Evolutionary conservation across 192 early-diverging fungal genomes (phyloP).

Genomic region (Rhizoclosmatium sp.): DNA sequence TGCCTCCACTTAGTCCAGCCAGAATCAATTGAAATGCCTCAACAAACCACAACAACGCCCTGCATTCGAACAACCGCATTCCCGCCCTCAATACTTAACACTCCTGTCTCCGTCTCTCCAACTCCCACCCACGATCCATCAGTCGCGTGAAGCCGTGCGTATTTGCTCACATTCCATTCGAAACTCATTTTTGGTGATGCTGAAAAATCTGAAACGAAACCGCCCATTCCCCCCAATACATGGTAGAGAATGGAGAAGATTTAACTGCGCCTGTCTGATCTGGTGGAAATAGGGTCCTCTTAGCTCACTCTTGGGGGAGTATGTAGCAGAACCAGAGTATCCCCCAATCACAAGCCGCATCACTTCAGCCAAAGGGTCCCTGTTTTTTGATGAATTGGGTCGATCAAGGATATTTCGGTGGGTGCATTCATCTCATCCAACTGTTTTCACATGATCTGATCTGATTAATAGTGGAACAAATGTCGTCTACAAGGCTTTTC

Average conservation of each 20-base stretch:
- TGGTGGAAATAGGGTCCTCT: too few relatives aligned
- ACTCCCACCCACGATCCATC: conserved; percentile 12
- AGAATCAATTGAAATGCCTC: background rate
- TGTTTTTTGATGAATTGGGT: conserved; percentile 35
- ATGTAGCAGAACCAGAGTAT: too few relatives aligned
- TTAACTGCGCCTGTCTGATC: too few relatives aligned
- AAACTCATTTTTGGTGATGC: too few relatives aligned
- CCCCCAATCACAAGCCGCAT: conserved; percentile 2
- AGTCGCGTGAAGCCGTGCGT: conserved; percentile 1
- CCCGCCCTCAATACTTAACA: background rate
- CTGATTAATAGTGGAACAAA: conserved; percentile 14
- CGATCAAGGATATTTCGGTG: conserved; percentile 38
- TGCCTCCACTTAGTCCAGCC: background rate
- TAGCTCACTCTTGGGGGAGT: too few relatives aligned
- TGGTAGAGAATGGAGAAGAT: too few relatives aligned
- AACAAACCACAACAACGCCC: background rate
- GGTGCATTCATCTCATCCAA: background rate
- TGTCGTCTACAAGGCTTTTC: conserved; percentile 13
- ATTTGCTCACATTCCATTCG: background rate
- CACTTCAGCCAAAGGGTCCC: conserved; percentile 15
- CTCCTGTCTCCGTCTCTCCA: background rate
- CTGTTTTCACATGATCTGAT: background rate
- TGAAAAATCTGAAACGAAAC: too few relatives aligned
- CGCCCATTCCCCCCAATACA: too few relatives aligned
- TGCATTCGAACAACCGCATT: background rate